Base-by-base conservation (phyloP, 2,329 filamentous ascomycete species). In the Fusarium sp. region DNA sequence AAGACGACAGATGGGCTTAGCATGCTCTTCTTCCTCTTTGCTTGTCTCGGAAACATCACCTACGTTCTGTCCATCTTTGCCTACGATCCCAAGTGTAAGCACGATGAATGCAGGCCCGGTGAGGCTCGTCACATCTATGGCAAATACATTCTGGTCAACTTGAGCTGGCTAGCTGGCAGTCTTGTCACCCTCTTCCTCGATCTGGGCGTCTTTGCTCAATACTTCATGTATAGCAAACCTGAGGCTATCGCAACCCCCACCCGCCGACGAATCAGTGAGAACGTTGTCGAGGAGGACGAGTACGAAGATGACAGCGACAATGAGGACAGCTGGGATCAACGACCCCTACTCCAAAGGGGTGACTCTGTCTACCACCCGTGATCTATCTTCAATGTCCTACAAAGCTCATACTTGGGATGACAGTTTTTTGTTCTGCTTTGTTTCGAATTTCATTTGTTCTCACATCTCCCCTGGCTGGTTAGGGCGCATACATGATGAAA, bases 11-110 rank as follows among this genome's bases (percentile, higher is more conserved):
- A 98, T 59, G 96, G 96, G 5, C 91, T 99, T 21, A 95, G 92
- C 70, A 90, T 98, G 82, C 86, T 98, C 13, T 99, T 98, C 82
- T 98, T 98, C 83, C 84, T 98, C 23, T 98, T 99, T 78, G 96
- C 96, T 7, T 98, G 95, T 77, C 88, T 98, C 8, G 96, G 96
- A 4, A 99, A 99, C 78, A 80, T 97, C 70, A 98, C 94, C 0
- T 98, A 97, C 76, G 94, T 98, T 20, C 83, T 97, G 40, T 94
- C 91, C 40, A 98, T 99, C 72, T 86, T 98, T 69, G 94, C 94
- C 2, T 98, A 94, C 76, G 93, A 94, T 63, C 93, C 94, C 0
- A 83, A 87, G 30, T 97, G 93, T 69, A 78, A 77, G 30, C 77
- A 77, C 27, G 72, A 81, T 71, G 62, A 78, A 16, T 97, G 94